Evolutionary conservation across 176 grass and related monocot genomes (phyloP).

Genomic region (Tuctoria greenei): DNA sequence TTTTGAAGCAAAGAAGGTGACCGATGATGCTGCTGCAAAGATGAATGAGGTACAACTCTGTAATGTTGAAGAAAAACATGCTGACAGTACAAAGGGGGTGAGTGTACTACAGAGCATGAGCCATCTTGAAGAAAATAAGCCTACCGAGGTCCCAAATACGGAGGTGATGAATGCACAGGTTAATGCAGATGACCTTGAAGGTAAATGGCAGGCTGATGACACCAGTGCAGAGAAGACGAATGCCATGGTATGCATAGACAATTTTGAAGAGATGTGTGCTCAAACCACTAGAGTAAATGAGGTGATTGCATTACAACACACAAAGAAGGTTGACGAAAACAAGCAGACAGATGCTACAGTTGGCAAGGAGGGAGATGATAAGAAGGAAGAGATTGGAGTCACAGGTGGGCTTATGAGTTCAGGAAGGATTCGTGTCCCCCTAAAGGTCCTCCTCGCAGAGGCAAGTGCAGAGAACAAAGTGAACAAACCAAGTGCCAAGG

Average conservation of each 20-base stretch:
- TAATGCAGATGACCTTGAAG: not conserved
- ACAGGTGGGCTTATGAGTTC: conserved; percentile 26
- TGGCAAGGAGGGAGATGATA: conserved; percentile 30
- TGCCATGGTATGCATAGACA: not conserved
- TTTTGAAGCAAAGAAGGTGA: conserved; percentile 25
- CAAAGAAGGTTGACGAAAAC: conserved; percentile 2
- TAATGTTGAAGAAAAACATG: not conserved
- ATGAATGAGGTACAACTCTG: not conserved
- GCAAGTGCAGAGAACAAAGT: conserved; percentile 55
- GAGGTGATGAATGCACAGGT: not conserved
- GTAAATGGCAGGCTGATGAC: not conserved
- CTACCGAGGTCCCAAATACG: not conserved
- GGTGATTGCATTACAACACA: not conserved
- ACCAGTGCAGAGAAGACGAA: not conserved
- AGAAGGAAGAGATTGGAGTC: conserved; percentile 28
- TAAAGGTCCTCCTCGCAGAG: conserved; percentile 64
- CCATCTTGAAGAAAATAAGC: conserved; percentile 31
- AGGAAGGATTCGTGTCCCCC: conserved; percentile 36
- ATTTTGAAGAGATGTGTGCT: conserved; percentile 4
- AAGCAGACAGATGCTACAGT: not conserved
- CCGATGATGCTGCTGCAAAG: not conserved
- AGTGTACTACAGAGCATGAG: not conserved
- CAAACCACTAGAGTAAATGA: conserved; percentile 7
- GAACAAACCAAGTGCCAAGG: conserved; percentile 41
- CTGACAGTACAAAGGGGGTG: conserved; percentile 11